phyloP scores from a whole-genome alignment of 1,284 basidiomycete species.

The Rhizoctonia solani region DNA sequence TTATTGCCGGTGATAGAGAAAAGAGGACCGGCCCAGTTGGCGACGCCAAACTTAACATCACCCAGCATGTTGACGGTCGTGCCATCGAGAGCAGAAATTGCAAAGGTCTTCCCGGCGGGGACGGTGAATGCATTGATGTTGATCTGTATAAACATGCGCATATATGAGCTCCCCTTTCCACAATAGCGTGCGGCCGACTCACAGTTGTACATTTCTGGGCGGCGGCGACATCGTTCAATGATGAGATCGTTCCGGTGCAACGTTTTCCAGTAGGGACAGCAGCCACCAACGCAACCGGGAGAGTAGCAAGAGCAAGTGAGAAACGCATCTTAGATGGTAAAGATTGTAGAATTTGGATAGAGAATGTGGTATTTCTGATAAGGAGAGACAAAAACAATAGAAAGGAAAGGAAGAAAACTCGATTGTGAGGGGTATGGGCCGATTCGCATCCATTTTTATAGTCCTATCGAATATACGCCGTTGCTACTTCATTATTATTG shows the following conservation, averaged over 20 bases:
- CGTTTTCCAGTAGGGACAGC: conserved; percentile 3
- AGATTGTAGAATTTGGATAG: neutral
- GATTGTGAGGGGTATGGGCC: too few relatives aligned
- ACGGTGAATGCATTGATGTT: conserved; percentile 28
- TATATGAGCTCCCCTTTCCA: neutral
- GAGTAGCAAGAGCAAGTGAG: neutral
- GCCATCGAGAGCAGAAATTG: neutral
- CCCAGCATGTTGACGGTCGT: conserved; percentile 17
- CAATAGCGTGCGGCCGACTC: neutral
- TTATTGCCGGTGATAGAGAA: neutral
- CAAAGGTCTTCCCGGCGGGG: conserved; percentile 17
- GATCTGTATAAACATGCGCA: neutral
- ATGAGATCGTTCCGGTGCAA: conserved; percentile 32
- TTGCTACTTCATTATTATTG: too few relatives aligned
- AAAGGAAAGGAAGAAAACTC: neutral
- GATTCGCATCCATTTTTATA: too few relatives aligned
- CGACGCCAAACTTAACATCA: neutral
- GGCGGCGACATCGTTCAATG: conserved; percentile 7
- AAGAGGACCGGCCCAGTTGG: neutral
- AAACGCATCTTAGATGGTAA: neutral
- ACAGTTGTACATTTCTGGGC: conserved; percentile 5
- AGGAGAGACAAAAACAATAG: neutral
- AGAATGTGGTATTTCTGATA: neutral
- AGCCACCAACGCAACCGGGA: neutral
- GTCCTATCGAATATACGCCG: too few relatives aligned